Conservation (phyloP, 495 filamentous ascomycete species). For the Barbatosphaeria neglecta region DNA sequence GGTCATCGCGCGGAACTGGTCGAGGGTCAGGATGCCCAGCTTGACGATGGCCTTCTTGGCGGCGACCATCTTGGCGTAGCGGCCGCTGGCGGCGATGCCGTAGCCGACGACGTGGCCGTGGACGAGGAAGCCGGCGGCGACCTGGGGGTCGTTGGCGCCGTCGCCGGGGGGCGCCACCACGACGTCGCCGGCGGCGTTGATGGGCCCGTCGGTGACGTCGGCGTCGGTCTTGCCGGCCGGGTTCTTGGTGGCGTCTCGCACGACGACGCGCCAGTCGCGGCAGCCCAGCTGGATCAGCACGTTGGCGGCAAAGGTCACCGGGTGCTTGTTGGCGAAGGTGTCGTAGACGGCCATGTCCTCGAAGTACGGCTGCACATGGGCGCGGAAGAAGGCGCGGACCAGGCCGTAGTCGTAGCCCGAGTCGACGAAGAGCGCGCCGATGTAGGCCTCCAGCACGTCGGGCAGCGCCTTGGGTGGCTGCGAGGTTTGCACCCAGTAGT, state of each 20-base stretch:
- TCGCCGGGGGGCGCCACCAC: constrained; percentile 14
- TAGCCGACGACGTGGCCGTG: constrained; percentile 58
- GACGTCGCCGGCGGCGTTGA: neutral
- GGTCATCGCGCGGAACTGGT: constrained; percentile 49
- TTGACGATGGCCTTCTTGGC: constrained; percentile 51
- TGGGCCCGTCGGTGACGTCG: constrained; percentile 8
- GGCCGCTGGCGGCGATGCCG: constrained; percentile 46
- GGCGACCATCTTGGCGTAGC: constrained; percentile 64
- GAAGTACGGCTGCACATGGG: constrained; percentile 65
- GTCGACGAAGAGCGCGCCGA: constrained; percentile 88
- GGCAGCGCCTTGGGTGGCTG: constrained; percentile 79
- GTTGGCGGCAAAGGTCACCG: constrained; percentile 40
- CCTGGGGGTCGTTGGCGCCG: constrained; percentile 31
- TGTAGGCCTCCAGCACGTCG: constrained; percentile 81
- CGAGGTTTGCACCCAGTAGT: constrained; percentile 66
- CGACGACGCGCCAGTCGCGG: constrained; percentile 30
- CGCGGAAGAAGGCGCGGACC: constrained; percentile 66
- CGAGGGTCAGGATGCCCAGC: constrained; percentile 44
- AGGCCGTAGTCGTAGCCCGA: constrained; percentile 65
- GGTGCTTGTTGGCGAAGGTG: constrained; percentile 79
- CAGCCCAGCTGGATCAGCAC: constrained; percentile 38
- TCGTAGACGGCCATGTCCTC: constrained; percentile 84
- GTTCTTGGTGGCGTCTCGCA: constrained; percentile 19
- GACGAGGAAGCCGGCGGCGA: constrained; percentile 66
- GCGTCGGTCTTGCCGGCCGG: too few species aligned